A percentile compares a stretch with the other conserved stretches of the same genome.
phyloP scores from a whole-genome alignment of 768 basidiomycete genomes.

The Boletus coccyginus region DNA sequence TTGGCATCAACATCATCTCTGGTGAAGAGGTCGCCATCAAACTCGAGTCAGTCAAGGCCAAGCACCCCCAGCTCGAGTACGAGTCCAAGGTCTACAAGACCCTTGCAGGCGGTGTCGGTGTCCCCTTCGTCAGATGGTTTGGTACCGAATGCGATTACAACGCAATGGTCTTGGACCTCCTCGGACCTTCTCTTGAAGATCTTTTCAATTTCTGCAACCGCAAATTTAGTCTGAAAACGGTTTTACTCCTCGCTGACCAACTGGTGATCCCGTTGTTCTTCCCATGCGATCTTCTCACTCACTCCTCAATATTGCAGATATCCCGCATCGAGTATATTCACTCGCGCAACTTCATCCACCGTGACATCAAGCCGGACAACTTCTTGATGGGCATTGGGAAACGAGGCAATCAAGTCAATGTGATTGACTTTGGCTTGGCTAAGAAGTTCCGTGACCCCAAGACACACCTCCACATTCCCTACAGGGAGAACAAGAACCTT shows the following conservation, averaged over 20 bases:
- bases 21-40: conserved; percentile 99
- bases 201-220: conserved; percentile 96
- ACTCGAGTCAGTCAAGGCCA: conserved; percentile 99
- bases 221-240: conserved; percentile 97
- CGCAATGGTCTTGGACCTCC: conserved; percentile 97
- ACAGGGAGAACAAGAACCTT: conserved; percentile 99
- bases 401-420: conserved; percentile 99
- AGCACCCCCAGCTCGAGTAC: conserved; percentile 99
- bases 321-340: conserved; percentile 99
- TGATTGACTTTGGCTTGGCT: conserved; percentile 96
- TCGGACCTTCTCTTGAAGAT: conserved; percentile 89
- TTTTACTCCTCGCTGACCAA: conserved; percentile 94
- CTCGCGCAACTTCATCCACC: conserved; percentile 97
- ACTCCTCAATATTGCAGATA: conserved; percentile 54
- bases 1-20: conserved; percentile 99
- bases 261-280: conserved; percentile 46
- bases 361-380: conserved; percentile 99
- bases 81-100: conserved; percentile 96
- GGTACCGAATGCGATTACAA: conserved; percentile 98
- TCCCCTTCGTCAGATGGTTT: conserved; percentile 96
- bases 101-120: conserved; percentile 97
- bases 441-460: conserved; percentile 99
- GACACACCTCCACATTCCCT: conserved; percentile 99
- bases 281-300: conserved; percentile 39
- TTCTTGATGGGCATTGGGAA: conserved; percentile 99